Base-by-base conservation (phyloP, 2,329 filamentous ascomycete species). In the Pestalotiopsis sp. region DNA sequence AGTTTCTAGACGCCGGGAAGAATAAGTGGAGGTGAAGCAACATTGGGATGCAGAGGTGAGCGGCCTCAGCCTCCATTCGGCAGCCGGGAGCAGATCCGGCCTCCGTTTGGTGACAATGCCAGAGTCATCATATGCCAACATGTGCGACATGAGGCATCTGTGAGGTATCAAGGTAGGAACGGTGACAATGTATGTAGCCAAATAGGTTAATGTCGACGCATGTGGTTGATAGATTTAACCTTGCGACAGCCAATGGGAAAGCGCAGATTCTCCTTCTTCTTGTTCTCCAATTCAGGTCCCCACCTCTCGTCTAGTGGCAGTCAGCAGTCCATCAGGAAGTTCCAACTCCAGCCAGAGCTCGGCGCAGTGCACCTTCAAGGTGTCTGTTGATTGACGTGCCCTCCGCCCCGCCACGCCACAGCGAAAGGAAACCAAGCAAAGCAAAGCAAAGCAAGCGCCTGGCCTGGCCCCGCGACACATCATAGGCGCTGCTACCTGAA, bases 401-500 rank as follows among this genome's bases (percentile, higher is more conserved):
- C 20, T 17, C 45, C 45, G 45, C 45, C 45, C 45, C 45, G 45
- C 45, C 45, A 52, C 45, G 45, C 45, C 45, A 52, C 45, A 17
- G 17, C 20, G 6, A n/a, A n/a, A 9, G 45, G n/a, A 20, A 20
- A 2, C 45, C 17, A 20, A n/a, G 17, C 45, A 52, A n/a, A n/a
- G 17, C 41, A 49, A 17, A 17, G 41, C 17, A n/a, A 20, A 20
- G 20, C 14, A 23, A 52, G 45, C 45, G 45, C 45, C n/a, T 52
- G 17, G 45, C 45, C 45, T 52, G 17, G 52, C 65, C 70, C 67
- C 66, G 70, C 71, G 69, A 72, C 72, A 72, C 72, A 73, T 73
- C 71, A 73, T 72, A 67, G 69, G 69, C 71, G 71, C 45, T 52
- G 72, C 72, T 72, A 73, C 72, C 72, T 73, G 71, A 72, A 73